Evolutionary conservation across 2,329 filamentous ascomycete genomes (phyloP).

Genomic region (Alternaria longipes): DNA sequence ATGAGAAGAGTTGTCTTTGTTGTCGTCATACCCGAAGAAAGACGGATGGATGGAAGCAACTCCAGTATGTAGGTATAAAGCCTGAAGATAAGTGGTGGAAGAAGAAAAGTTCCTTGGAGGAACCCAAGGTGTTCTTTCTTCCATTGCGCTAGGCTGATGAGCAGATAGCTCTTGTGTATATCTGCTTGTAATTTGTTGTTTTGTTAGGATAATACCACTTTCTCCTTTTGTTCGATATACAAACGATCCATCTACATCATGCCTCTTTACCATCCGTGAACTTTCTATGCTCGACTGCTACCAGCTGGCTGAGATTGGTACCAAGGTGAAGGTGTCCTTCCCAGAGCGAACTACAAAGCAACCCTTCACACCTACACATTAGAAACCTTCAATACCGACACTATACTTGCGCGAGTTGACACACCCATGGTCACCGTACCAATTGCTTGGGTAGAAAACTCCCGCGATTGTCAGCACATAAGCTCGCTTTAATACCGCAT

Average conservation of each 20-base stretch:
- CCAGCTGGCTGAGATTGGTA: neutral
- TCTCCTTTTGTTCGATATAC: slow-evolving; percentile 16
- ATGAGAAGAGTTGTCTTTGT: slow-evolving; percentile 4
- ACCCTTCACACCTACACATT: neutral
- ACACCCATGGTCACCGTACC: neutral
- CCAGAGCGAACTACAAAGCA: neutral
- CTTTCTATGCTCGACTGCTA: neutral
- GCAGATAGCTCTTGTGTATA: slow-evolving; percentile 14
- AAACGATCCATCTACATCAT: neutral
- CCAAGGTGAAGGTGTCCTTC: neutral
- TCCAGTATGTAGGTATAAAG: slow-evolving; percentile 2
- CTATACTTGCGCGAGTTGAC: neutral
- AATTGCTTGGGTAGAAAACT: neutral
- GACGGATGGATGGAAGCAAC: slow-evolving; percentile 6
- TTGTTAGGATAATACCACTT: slow-evolving; percentile 30
- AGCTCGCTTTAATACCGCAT: neutral
- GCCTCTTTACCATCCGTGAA: neutral
- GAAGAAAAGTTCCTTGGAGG: slow-evolving; percentile 1
- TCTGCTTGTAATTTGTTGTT: slow-evolving; percentile 27
- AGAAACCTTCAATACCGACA: neutral
- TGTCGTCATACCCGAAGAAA: slow-evolving; percentile 7
- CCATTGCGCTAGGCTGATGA: slow-evolving; percentile 3
- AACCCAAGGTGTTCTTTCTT: slow-evolving; percentile 4
- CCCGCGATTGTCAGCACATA: neutral
- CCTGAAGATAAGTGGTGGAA: neutral